A percentile compares a stretch with the other conserved stretches of the same genome.
Conservation (phyloP, 495 filamentous ascomycete genomes). For the Trichocladium antarcticum region DNA sequence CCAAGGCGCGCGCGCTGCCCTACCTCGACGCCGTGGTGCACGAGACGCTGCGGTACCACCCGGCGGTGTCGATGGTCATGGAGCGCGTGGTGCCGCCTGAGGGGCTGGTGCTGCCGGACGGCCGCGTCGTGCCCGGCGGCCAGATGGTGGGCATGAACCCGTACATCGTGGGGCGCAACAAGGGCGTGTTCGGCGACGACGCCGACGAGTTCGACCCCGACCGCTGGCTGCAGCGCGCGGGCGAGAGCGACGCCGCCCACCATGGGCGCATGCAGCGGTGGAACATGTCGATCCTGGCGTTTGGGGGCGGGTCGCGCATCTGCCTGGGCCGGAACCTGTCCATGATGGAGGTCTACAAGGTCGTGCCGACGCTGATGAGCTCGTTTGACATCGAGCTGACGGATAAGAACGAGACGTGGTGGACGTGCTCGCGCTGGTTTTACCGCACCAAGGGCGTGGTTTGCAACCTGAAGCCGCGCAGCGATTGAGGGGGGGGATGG, state of each 20-base stretch:
- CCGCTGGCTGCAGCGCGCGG: conserved; percentile 27
- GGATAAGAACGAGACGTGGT: conserved; percentile 16
- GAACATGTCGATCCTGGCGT: conserved; percentile 30
- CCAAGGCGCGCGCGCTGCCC: conserved; percentile 26
- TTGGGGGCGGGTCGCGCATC: conserved; percentile 51
- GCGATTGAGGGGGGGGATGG: too few relatives aligned
- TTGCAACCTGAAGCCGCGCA: conserved; percentile 6
- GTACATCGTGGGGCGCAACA: conserved; percentile 29
- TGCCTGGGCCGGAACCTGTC: conserved; percentile 57
- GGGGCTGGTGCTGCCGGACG: conserved; percentile 42
- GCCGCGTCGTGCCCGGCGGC: conserved; percentile 42
- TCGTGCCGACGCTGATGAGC: conserved; percentile 49
- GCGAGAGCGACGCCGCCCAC: conserved; percentile 18
- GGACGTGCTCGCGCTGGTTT: conserved; percentile 17
- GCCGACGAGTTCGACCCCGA: conserved; percentile 45
- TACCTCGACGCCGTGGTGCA: conserved; percentile 52
- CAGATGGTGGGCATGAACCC: conserved; percentile 26
- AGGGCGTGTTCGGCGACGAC: conserved; percentile 38
- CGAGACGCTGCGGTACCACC: conserved; percentile 48
- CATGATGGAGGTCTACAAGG: conserved; percentile 54
- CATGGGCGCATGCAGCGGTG: conserved; percentile 14
- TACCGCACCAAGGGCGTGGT: conserved; percentile 12
- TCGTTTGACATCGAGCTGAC: conserved; percentile 35
- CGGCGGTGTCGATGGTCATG: conserved; percentile 42
- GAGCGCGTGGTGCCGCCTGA: conserved; percentile 48